Percentiles rank a stretch among this genome's conserved stretches.
Evolutionary conservation across 163 green algal species (phyloP).

Genomic region (Scenedesmus sp.): DNA sequence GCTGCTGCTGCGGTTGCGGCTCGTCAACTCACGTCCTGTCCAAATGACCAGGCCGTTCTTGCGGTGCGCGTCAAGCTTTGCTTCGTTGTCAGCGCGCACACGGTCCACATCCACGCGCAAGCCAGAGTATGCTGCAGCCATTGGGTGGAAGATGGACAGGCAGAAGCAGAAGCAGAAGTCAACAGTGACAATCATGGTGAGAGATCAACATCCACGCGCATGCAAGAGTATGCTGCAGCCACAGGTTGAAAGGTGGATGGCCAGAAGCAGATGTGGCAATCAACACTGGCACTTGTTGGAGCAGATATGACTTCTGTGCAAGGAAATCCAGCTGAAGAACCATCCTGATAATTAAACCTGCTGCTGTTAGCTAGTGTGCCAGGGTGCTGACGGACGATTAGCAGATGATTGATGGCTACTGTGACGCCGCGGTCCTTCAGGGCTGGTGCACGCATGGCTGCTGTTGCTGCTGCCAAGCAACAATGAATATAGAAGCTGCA

Average conservation of each 20-base stretch:
- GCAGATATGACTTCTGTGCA: no score
- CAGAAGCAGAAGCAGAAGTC: neutral
- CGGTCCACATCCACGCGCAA: conserved; percentile 90
- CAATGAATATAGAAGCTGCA: neutral
- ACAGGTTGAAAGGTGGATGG: neutral
- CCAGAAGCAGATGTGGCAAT: neutral
- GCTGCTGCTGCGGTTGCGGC: neutral
- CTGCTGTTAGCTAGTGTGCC: no score
- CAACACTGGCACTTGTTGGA: neutral
- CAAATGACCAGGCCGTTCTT: conserved; percentile 93
- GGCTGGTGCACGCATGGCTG: neutral
- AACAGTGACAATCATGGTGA: neutral
- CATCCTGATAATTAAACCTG: no score
- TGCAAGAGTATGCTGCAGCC: conserved; percentile 78
- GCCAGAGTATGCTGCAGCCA: conserved; percentile 78
- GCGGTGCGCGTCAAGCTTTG: conserved; percentile 62
- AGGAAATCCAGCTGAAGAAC: no score
- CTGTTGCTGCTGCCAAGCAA: neutral
- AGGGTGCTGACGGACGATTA: no score
- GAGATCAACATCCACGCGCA: conserved; percentile 83
- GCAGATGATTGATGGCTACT: no score
- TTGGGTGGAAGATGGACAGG: neutral
- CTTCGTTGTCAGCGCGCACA: conserved; percentile 87
- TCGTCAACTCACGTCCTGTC: conserved; percentile 68
- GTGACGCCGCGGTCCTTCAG: no score